These are phyloP conservation scores for Penstemon newberryi DNA, from an alignment of 257 asterid species.

Conservation along the genomic window DNA sequence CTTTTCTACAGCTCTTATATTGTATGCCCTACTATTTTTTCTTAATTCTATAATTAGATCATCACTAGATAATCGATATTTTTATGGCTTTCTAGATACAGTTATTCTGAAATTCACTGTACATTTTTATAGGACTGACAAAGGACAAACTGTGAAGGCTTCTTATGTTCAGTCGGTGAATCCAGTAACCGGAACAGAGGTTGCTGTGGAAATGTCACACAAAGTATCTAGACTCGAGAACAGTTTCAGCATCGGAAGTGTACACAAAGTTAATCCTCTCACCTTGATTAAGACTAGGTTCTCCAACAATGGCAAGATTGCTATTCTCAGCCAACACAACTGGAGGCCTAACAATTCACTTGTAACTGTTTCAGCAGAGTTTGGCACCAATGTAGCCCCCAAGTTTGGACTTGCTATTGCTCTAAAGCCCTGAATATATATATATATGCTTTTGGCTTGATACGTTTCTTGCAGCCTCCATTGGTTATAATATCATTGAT, in stretches of 20 bases:
- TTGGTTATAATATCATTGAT: constrained; percentile 31
- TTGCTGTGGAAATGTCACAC: constrained; percentile 83
- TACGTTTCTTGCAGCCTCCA: constrained; percentile 26
- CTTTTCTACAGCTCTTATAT: constrained; percentile 68
- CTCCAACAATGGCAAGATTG: constrained; percentile 67
- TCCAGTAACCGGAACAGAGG: constrained; percentile 61
- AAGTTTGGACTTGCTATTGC: constrained; percentile 71
- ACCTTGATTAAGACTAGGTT: constrained; percentile 71
- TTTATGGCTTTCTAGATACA: neutral
- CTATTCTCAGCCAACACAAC: constrained; percentile 64
- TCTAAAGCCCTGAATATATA: constrained; percentile 59
- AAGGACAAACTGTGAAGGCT: constrained; percentile 79
- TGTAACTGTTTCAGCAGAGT: constrained; percentile 77
- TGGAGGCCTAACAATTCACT: constrained; percentile 79
- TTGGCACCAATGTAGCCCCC: constrained; percentile 52
- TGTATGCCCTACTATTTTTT: constrained; percentile 45
- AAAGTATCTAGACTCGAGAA: constrained; percentile 53
- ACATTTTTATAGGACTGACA: constrained; percentile 54
- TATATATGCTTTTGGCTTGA: constrained; percentile 4
- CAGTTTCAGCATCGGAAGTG: constrained; percentile 73
- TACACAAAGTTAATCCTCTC: constrained; percentile 53
- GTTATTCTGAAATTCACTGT: constrained; percentile 20
- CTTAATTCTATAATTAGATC: constrained; percentile 4
- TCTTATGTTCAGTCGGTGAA: constrained; percentile 63
- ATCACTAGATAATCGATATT: neutral